A percentile compares a stretch with the other conserved stretches of the same genome.
Evolutionary conservation across 345 rosid species (phyloP).

Genomic region (Dipteronia sinensis): DNA sequence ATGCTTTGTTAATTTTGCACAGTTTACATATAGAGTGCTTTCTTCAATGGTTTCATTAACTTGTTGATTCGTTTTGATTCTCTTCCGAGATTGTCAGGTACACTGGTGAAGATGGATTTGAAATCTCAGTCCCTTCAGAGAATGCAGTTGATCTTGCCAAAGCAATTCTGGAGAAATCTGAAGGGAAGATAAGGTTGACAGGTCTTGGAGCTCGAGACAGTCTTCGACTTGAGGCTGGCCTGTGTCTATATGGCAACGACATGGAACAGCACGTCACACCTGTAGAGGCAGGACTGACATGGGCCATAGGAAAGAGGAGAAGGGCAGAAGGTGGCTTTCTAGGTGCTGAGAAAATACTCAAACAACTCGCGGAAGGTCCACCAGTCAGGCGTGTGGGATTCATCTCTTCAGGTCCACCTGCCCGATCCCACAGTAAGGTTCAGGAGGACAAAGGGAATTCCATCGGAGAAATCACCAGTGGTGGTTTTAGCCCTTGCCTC

Average conservation of each 20-base stretch:
- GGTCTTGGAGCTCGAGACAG: constrained; percentile 97
- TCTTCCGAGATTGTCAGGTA: constrained; percentile 51
- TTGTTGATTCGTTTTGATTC: background rate
- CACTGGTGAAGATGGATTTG: constrained; percentile 98
- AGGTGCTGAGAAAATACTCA: constrained; percentile 87
- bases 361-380: constrained; percentile 87
- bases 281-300: constrained; percentile 89
- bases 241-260: constrained; percentile 90
- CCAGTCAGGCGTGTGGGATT: constrained; percentile 86
- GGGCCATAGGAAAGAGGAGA: constrained; percentile 99
- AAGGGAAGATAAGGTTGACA: constrained; percentile 86
- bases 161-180: constrained; percentile 92
- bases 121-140: constrained; percentile 93
- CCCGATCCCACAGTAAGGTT: constrained; percentile 92
- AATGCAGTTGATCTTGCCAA: constrained; percentile 80
- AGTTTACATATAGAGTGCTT: background rate
- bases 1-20: background rate
- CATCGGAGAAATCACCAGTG: constrained; percentile 94
- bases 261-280: constrained; percentile 93
- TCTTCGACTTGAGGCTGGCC: constrained; percentile 93
- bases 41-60: background rate
- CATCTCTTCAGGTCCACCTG: constrained; percentile 82
- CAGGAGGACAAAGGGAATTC: constrained; percentile 71
- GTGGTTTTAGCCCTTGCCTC: constrained; percentile 95
- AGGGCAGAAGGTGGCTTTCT: constrained; percentile 96